These are phyloP conservation scores for Plasmodium berghei DNA, from an alignment of 169 alveolate species.

Conservation along the genomic window DNA sequence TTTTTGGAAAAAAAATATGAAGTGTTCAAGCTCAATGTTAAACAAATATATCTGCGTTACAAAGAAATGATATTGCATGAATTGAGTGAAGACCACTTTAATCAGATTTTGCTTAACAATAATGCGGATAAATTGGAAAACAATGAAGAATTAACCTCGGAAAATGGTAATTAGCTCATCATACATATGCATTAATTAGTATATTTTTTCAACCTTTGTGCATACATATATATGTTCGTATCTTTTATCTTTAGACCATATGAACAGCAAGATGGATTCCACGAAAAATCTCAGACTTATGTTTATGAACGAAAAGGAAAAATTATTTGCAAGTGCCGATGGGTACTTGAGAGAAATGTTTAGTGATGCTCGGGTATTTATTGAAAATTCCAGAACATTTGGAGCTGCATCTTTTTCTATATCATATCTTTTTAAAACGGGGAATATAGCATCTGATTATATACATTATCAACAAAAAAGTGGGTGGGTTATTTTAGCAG, in stretches of 20 bases:
- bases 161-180: too few relatives aligned
- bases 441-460: conserved; percentile 50
- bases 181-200: too few relatives aligned
- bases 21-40: conserved; percentile 31
- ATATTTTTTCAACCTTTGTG: not conserved
- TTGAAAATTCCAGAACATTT: conserved; percentile 7
- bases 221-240: conserved; percentile 2
- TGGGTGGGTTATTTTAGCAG: conserved; percentile 99
- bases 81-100: conserved; percentile 36
- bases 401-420: not conserved
- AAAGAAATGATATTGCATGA: conserved; percentile 35
- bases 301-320: conserved; percentile 52
- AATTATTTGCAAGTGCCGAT: conserved; percentile 31
- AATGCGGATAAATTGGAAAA: not conserved
- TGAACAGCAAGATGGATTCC: conserved; percentile 28
- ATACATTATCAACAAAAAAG: conserved; percentile 90
- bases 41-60: conserved; percentile 55
- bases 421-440: conserved; percentile 63
- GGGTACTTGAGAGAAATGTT: conserved; percentile 31
- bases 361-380: conserved; percentile 25
- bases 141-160: too few relatives aligned
- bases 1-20: conserved; percentile 60
- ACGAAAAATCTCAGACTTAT: conserved; percentile 28
- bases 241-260: not conserved
- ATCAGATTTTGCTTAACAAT: conserved; percentile 10